Percentiles rank a stretch among this genome's conserved stretches.
Conservation (phyloP, 768 basidiomycete genomes). For the Psilocybe sp. region DNA sequence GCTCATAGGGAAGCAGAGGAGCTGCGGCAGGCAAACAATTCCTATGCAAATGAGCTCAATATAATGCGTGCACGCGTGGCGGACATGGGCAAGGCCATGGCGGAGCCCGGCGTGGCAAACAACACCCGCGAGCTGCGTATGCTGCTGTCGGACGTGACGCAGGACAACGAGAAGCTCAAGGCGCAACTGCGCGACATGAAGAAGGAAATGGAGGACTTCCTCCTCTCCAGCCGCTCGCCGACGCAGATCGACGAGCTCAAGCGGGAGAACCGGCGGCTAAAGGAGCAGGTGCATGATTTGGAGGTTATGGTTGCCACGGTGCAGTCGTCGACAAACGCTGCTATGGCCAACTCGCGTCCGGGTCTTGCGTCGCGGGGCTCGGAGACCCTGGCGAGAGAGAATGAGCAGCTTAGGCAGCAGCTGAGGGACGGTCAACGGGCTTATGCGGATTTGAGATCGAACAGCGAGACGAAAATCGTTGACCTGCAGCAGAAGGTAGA, state of each 20-base stretch:
- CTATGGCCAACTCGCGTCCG: background rate
- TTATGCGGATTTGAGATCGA: conserved; percentile 15
- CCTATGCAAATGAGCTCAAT: conserved; percentile 26
- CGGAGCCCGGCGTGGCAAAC: conserved; percentile 19
- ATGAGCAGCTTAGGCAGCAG: conserved; percentile 30
- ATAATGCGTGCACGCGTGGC: conserved; percentile 24
- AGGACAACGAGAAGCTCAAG: conserved; percentile 38
- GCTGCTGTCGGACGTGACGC: conserved; percentile 35
- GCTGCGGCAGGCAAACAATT: conserved; percentile 17
- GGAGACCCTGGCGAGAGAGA: conserved; percentile 30
- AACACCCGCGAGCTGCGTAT: conserved; percentile 33
- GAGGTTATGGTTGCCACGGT: conserved; percentile 28
- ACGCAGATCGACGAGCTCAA: conserved; percentile 28
- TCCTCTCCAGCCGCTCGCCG: conserved; percentile 29
- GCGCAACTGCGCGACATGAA: conserved; percentile 32
- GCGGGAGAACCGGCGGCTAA: conserved; percentile 30
- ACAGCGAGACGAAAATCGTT: conserved; percentile 16
- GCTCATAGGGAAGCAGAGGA: conserved; percentile 21
- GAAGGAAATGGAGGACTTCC: conserved; percentile 30
- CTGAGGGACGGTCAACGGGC: conserved; percentile 24
- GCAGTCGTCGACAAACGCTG: conserved; percentile 17
- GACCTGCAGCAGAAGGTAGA: conserved; percentile 26
- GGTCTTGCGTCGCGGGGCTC: conserved; percentile 21
- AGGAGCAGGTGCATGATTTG: conserved; percentile 27
- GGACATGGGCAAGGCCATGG: conserved; percentile 31